Percentiles rank a stretch among this genome's conserved stretches.
phyloP scores from a whole-genome alignment of 768 basidiomycete species.

The Calocera viscosa region DNA sequence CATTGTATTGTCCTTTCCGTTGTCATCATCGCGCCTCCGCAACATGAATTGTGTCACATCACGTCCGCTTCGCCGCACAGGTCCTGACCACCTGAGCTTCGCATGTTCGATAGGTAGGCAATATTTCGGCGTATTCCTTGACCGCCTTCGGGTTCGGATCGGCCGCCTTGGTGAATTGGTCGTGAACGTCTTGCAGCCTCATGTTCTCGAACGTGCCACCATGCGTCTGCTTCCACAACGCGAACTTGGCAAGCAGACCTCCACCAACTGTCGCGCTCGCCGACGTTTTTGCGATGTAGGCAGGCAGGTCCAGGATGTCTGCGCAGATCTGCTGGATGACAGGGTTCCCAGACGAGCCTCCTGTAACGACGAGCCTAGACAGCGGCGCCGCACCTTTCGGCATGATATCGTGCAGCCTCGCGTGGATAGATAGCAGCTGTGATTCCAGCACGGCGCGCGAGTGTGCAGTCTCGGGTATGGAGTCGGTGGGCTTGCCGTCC shows the following conservation, averaged over 20 bases:
- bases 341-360: constrained; percentile 63
- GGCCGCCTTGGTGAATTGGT: constrained; percentile 48
- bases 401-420: constrained; percentile 56
- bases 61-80: background rate
- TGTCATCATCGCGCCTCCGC: background rate
- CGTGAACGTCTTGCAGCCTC: constrained; percentile 30
- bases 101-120: constrained; percentile 42
- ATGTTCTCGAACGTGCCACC: constrained; percentile 52
- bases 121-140: constrained; percentile 42
- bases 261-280: constrained; percentile 65
- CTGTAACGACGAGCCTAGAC: constrained; percentile 59
- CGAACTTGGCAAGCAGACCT: constrained; percentile 55
- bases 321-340: constrained; percentile 63
- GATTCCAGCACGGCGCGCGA: constrained; percentile 72
- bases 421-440: constrained; percentile 69
- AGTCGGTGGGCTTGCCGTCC: constrained; percentile 22
- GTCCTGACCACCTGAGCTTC: constrained; percentile 39
- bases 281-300: constrained; percentile 48
- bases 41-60: background rate
- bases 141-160: constrained; percentile 37
- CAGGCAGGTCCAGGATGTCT: constrained; percentile 65
- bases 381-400: constrained; percentile 42
- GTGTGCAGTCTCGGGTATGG: constrained; percentile 39
- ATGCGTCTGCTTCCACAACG: constrained; percentile 46
- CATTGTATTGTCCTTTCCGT: background rate